Evolutionary conservation across 2,329 filamentous ascomycete genomes (phyloP), one percentile per base, ranked within the genome.

Genomic region (Exophiala spinifera): DNA sequence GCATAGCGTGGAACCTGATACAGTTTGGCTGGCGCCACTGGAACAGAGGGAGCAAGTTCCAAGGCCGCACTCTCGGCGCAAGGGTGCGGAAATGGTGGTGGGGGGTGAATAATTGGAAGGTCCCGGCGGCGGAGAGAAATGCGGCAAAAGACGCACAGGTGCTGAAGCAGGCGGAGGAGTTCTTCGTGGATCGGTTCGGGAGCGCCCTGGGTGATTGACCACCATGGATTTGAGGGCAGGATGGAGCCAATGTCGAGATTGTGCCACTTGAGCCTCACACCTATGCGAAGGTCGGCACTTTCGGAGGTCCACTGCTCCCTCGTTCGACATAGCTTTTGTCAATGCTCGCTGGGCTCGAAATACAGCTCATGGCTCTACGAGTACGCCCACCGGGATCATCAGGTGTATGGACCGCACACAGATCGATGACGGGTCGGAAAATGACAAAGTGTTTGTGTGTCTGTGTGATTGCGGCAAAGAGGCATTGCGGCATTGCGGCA

Each of bases 31-130:
- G 92, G 92, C 85, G 90, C 66, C 81, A 88, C 69, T 96, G 88
- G 88, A 96, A 97, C 71, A 80, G 82, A 56, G 87, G 81, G 55
- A 86, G 89, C 13, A 84, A 85, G 66, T 79, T 96, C 62, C 85
- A 84, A 59, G 94, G 94, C 7, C 84, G 83, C 63, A 85, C 84
- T 21, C 75, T 88, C 14, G 94, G 94, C 19, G 89, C 61, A 5
- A 83, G 82, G 62, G 74, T 94, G 46, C 80, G 94, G 64, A 79
- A 91, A 62, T 97, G 92, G 94, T 99, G 94, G 92, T 96, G 90
- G 76, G 83, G 81, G 19, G 88, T 95, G 15, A 97, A 97, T 68
- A 90, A 95, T 66, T 97, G 94, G 94, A 78, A 80, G 46, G 72
- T 92, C 53, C 86, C 87, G 11, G 60, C 87, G 11, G 60, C 66